phyloP scores from a whole-genome alignment of 2,329 filamentous ascomycete genomes.

The Penicillium italicum region DNA sequence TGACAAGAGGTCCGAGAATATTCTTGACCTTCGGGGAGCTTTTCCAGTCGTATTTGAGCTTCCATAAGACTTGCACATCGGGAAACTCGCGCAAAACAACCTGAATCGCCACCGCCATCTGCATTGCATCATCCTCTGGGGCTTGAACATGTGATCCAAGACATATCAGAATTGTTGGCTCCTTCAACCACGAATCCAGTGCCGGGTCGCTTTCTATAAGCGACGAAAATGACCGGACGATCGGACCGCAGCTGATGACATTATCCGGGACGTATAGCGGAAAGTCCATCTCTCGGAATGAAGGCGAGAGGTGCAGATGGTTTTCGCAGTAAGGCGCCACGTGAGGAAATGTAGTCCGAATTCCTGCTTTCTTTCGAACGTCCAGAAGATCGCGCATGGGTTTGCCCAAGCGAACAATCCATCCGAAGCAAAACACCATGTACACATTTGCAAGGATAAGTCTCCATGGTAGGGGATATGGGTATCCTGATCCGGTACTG shows the following conservation, averaged over 20 bases:
- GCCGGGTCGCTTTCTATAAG: slow-evolving; percentile 41
- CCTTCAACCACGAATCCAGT: slow-evolving; percentile 44
- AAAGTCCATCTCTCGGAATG: slow-evolving; percentile 40
- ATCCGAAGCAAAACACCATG: slow-evolving; percentile 29
- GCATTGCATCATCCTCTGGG: slow-evolving; percentile 26
- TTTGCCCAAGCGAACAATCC: slow-evolving; percentile 9
- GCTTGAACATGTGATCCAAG: slow-evolving; percentile 43
- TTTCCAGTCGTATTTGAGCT: slow-evolving; percentile 29
- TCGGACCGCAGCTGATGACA: slow-evolving; percentile 48
- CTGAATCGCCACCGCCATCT: slow-evolving; percentile 41
- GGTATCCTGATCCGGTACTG: slow-evolving; percentile 45
- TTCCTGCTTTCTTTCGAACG: slow-evolving; percentile 27
- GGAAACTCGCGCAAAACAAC: slow-evolving; percentile 38
- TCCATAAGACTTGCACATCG: slow-evolving; percentile 42
- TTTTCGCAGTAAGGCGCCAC: slow-evolving; percentile 26
- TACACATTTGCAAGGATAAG: slow-evolving; percentile 45
- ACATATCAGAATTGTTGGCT: slow-evolving; percentile 50
- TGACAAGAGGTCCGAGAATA: slow-evolving; percentile 12
- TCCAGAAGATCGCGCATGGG: slow-evolving; percentile 20
- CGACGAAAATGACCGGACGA: slow-evolving; percentile 36
- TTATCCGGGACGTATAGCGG: slow-evolving; percentile 41
- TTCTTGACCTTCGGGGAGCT: slow-evolving; percentile 8
- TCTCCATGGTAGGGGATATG: slow-evolving; percentile 47
- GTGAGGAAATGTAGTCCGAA: slow-evolving; percentile 28
- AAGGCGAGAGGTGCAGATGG: slow-evolving; percentile 29